A percentile compares a stretch with the other conserved stretches of the same genome.
These are phyloP conservation scores for Ceratocystiopsis sp. DNA, from an alignment of 2,329 filamentous ascomycete genomes.

Conservation along the genomic window DNA sequence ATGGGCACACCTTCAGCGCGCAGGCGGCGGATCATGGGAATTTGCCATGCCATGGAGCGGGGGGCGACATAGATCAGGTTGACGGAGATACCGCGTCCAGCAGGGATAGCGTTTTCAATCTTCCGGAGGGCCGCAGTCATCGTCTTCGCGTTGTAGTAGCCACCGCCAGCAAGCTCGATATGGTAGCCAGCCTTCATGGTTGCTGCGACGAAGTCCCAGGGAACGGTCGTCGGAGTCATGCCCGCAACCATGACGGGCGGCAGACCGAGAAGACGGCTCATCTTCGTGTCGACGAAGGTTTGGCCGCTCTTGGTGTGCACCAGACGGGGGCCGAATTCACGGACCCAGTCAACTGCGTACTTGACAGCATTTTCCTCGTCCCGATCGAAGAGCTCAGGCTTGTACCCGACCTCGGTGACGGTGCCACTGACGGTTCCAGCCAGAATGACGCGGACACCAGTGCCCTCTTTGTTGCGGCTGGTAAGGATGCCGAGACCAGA, in stretches of 20 bases:
- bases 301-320: constrained; percentile 78
- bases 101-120: constrained; percentile 69
- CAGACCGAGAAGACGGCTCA: constrained; percentile 71
- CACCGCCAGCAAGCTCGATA: constrained; percentile 76
- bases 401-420: constrained; percentile 85
- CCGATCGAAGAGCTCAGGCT: constrained; percentile 91
- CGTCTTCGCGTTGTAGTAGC: constrained; percentile 67
- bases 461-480: constrained; percentile 98
- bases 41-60: constrained; percentile 82
- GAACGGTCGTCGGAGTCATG: constrained; percentile 82
- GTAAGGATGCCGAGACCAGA: constrained; percentile 91
- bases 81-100: constrained; percentile 73
- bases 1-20: constrained; percentile 77
- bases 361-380: constrained; percentile 90
- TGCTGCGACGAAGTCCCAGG: constrained; percentile 81
- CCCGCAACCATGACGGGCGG: constrained; percentile 82
- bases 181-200: constrained; percentile 95
- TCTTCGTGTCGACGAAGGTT: constrained; percentile 92
- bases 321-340: constrained; percentile 84
- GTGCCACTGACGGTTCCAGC: constrained; percentile 87
- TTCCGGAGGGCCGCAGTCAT: constrained; percentile 73
- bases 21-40: constrained; percentile 64
- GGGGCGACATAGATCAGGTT: constrained; percentile 89
- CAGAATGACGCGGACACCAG: constrained; percentile 88
- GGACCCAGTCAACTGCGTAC: constrained; percentile 94